phyloP scores from a whole-genome alignment of 208 protist species.

The Trypanosoma congolense region DNA sequence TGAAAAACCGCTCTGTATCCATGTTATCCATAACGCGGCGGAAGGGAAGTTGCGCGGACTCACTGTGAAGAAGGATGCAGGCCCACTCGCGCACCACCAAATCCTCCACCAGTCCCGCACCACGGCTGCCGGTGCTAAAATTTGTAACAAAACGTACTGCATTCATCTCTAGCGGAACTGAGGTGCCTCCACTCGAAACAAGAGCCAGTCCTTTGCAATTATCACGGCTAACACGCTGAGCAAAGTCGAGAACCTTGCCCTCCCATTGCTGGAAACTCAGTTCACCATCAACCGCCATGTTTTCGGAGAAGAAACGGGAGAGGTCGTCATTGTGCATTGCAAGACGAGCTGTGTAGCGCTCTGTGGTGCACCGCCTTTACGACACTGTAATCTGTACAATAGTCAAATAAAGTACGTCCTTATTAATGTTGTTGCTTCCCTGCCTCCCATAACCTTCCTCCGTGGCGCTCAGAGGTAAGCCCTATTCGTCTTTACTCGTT shows the following conservation, averaged over 20 bases:
- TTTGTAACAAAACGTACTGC: conserved; percentile 82
- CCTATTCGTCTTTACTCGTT: too few relatives aligned
- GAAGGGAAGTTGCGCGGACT: conserved; percentile 49
- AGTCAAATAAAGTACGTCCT: too few relatives aligned
- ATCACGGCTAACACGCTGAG: conserved; percentile 11
- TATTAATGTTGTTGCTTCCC: too few relatives aligned
- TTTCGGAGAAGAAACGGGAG: conserved; percentile 53
- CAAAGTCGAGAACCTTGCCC: conserved; percentile 29
- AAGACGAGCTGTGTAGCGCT: neutral
- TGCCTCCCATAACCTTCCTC: too few relatives aligned
- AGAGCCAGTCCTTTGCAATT: conserved; percentile 54
- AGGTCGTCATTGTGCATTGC: conserved; percentile 1
- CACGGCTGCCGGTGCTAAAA: conserved; percentile 79
- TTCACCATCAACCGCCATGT: conserved; percentile 27
- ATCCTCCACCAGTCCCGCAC: conserved; percentile 58
- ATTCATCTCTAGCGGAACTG: conserved; percentile 76
- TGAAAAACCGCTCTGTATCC: conserved; percentile 47
- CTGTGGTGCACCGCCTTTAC: neutral
- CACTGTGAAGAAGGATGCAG: conserved; percentile 65
- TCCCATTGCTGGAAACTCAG: conserved; percentile 28
- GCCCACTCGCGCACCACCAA: conserved; percentile 61
- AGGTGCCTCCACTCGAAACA: conserved; percentile 77
- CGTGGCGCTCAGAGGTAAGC: too few relatives aligned
- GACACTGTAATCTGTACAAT: too few relatives aligned
- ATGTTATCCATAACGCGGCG: conserved; percentile 46